Base-by-base conservation (phyloP, 1,139 yeast genomes). In the Sugiyamaella novakii region DNA sequence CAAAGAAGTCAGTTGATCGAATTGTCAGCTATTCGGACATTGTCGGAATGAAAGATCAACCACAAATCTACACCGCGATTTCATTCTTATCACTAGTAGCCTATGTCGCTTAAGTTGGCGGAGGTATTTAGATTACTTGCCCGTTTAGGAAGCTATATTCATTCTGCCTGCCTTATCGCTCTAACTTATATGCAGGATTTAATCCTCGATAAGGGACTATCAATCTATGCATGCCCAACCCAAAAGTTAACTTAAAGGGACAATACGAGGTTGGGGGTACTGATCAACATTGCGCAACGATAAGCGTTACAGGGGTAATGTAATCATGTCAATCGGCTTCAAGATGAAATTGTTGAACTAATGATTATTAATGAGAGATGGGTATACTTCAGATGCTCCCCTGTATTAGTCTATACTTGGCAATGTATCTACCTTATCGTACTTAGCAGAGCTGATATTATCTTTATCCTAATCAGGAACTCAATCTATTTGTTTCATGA, bases 201-300 rank as follows among this genome's bases (percentile, higher is more conserved):
- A 27, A 27, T 38, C 33, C 43, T 39, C 21, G 43, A 39, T 39
- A 39, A 39, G 43, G 33, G 43, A 19, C 28, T 21, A 29, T 39
- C 18, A 27, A n/a, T n/a, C n/a, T n/a, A n/a, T 22, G 43, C 28
- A 39, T 18, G 27, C 43, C 15, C 15, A 17, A n/a, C n/a, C 25
- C 8, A 22, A 22, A 22, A 22, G 25, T 22, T 22, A 6, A 6
- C 8, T 22, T 22, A 22, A 22, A 5, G 5, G 25, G n/a, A n/a
- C 25, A 22, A 22, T 8, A 5, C 8, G 5, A 22, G 8, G 25
- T 22, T 5, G 25, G 25, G 25, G 25, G 5, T 6, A 8, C 25
- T 22, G 25, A 22, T 22, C 25, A 6, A 6, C 25, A 22, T 22
- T n/a, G n/a, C n/a, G n/a, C n/a, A n/a, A n/a, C n/a, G n/a, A n/a